phyloP scores from a whole-genome alignment of 1,139 yeast genomes.

The Blastobotrys buckinghamii region DNA sequence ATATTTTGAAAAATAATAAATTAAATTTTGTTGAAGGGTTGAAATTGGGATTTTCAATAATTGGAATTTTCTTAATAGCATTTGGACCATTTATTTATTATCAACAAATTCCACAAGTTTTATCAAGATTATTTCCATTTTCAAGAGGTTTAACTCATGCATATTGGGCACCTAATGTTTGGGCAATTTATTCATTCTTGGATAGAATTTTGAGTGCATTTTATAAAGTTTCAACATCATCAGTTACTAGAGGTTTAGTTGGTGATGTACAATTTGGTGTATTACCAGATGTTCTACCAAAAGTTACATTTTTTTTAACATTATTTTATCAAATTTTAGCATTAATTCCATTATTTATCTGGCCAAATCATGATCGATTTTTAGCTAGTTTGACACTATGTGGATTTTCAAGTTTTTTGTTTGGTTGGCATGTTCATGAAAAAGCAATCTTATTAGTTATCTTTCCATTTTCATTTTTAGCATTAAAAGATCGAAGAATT shows the following conservation, averaged over 20 bases:
- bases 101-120: slow-evolving; percentile 57
- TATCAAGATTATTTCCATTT: slow-evolving; percentile 79
- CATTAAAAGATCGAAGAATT: slow-evolving; percentile 63
- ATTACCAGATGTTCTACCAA: slow-evolving; percentile 75
- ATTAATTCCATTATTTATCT: slow-evolving; percentile 63
- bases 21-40: slow-evolving; percentile 47
- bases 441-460: slow-evolving; percentile 86
- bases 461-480: slow-evolving; percentile 81
- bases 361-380: slow-evolving; percentile 73
- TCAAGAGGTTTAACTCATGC: slow-evolving; percentile 96
- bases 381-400: slow-evolving; percentile 82
- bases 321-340: slow-evolving; percentile 73
- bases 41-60: slow-evolving; percentile 62
- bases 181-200: slow-evolving; percentile 89
- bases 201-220: slow-evolving; percentile 65
- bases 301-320: slow-evolving; percentile 69
- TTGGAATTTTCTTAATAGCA: slow-evolving; percentile 57
- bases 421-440: slow-evolving; percentile 99
- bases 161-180: slow-evolving; percentile 97
- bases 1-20: slow-evolving; percentile 45
- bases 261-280: slow-evolving; percentile 83
- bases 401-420: slow-evolving; percentile 84
- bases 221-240: slow-evolving; percentile 28
- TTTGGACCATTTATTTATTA: slow-evolving; percentile 75
- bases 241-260: slow-evolving; percentile 79